Evolutionary conservation across 305 asterid species (phyloP), one percentile per base, ranked within the genome.

Genomic region (Solanum hybrid): DNA sequence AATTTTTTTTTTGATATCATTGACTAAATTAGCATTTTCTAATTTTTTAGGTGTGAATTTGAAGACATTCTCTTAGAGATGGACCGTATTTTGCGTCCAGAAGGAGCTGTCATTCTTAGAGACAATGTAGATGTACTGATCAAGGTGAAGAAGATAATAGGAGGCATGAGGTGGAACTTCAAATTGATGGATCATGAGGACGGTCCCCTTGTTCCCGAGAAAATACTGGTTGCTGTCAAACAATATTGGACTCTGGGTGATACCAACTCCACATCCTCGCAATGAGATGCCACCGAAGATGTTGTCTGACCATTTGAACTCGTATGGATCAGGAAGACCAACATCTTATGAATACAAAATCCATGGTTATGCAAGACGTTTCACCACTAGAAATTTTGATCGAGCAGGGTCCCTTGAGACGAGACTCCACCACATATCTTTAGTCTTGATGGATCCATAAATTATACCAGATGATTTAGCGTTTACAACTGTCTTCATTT

Each of bases 41-140:
- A 40, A 40, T 75, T 51, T 71, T 73, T 13, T 90, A 97, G 99
- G 93, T 97, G 99, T 37, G 93, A 96, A 80, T 95, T 93, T 88
- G 98, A 96, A 91, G 98, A 95, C 93, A 94, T 97, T 88, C 95
- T 97, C 87, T 91, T 97, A 81, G 99, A 97, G 93, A 96, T 96
- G 99, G 99, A 97, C 92, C 91, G 99, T 10, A 96, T 97, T 90
- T 91, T 97, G 89, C 94, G 99, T 77, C 99, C 99, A 37, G 99
- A 97, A 92, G 99, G 99, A n/a, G 97, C 98, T 20, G 96, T 97
- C n/a, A 94, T 97, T 88, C 89, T 97, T 91, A 91, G 99, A 24
- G 99, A 97, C 34, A 96, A 96, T 89, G 98, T 97, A 11, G 98
- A 97, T 37, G 98, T 95, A 29, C 96, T 97, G 46, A 94, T 95